Conservation (phyloP, 257 asterid genomes). For the Solanum chilense region DNA sequence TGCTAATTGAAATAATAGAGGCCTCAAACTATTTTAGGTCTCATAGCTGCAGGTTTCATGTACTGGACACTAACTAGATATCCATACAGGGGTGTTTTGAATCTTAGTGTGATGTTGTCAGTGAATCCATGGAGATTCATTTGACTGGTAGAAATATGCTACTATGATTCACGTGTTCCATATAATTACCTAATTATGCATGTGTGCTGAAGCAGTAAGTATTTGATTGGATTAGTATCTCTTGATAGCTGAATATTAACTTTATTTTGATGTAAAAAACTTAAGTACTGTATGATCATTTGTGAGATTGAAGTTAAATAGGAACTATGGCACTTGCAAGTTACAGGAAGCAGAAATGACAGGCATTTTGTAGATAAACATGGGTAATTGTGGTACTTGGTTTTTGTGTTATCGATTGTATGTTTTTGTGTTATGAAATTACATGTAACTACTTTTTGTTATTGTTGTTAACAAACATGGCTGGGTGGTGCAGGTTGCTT, state of each 20-base stretch:
- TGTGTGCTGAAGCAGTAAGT: not conserved
- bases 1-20: not conserved
- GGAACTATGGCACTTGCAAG: not conserved
- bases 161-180: not conserved
- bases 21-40: not conserved
- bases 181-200: not conserved
- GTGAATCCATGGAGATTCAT: not conserved
- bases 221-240: not conserved
- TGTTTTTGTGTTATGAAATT: not conserved
- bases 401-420: not conserved
- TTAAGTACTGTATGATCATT: not conserved
- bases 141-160: not conserved
- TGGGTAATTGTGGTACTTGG: not conserved
- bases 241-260: not conserved
- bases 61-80: not conserved
- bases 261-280: not conserved
- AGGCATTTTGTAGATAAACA: not conserved
- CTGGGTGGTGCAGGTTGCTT: constrained; percentile 55
- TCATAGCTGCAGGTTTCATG: not conserved
- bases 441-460: not conserved
- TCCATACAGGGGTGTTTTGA: not conserved
- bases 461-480: not conserved
- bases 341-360: not conserved
- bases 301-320: not conserved
- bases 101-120: not conserved